Percentiles rank a stretch among this genome's conserved stretches.
phyloP scores from a whole-genome alignment of 768 basidiomycete species.

The Psilocybe cyanescens region DNA sequence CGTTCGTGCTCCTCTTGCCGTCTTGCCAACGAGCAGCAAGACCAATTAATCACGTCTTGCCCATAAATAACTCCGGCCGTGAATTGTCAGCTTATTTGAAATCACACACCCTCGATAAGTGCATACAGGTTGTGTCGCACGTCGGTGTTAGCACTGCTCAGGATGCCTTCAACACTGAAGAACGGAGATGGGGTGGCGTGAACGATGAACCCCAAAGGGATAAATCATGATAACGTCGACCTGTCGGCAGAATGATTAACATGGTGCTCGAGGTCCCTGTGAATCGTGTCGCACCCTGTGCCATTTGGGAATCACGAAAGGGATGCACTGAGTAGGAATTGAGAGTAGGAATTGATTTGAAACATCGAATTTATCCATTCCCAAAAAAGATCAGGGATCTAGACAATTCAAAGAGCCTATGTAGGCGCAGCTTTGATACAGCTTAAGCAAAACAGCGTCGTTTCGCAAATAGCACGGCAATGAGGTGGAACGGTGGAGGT shows the following conservation, averaged over 20 bases:
- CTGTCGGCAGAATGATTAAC: not conserved
- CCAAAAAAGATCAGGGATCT: not conserved
- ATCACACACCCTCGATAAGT: too few species aligned
- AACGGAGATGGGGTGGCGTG: constrained; percentile 4
- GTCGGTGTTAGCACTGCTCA: not conserved
- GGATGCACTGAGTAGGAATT: not conserved
- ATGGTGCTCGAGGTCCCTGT: constrained; percentile 13
- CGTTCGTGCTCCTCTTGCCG: not conserved
- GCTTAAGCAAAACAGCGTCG: not conserved
- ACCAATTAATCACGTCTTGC: too few species aligned
- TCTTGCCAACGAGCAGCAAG: not conserved
- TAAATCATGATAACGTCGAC: not conserved
- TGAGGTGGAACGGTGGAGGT: constrained; percentile 13
- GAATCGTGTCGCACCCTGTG: not conserved
- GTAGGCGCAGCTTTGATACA: too few species aligned
- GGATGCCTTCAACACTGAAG: not conserved
- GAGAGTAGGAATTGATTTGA: not conserved
- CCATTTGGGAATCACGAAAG: too few species aligned
- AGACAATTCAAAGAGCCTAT: not conserved
- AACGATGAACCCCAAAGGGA: not conserved
- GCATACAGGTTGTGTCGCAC: not conserved
- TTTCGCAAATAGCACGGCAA: not conserved
- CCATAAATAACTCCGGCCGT: not conserved
- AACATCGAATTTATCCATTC: not conserved
- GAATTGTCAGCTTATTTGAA: not conserved